phyloP scores from a whole-genome alignment of 495 filamentous ascomycete species.

The Penicillium riverlandense region DNA sequence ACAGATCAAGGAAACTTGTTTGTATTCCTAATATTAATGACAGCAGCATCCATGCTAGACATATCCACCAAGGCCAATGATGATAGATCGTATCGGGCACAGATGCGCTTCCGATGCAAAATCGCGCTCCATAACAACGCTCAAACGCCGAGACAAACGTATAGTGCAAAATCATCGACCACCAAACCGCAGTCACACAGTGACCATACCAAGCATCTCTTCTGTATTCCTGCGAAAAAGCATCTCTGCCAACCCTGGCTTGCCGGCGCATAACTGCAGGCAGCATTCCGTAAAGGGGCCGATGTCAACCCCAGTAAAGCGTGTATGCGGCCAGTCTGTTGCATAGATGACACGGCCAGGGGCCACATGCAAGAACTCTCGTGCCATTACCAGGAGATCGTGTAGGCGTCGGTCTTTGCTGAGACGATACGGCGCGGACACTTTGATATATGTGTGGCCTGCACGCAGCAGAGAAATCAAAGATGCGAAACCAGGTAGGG shows the following conservation, averaged over 20 bases:
- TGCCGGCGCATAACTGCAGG: conserved; percentile 31
- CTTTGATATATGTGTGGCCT: conserved; percentile 39
- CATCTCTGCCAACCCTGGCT: conserved; percentile 30
- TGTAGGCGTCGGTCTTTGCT: conserved; percentile 27
- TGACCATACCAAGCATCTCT: conserved; percentile 22
- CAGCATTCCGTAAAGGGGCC: conserved; percentile 35
- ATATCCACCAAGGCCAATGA: no score
- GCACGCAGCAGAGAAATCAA: conserved; percentile 31
- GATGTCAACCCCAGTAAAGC: conserved; percentile 38
- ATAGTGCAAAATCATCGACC: neutral
- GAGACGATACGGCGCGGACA: conserved; percentile 44
- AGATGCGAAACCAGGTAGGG: conserved; percentile 34
- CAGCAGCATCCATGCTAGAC: no score
- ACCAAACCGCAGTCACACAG: conserved; percentile 11
- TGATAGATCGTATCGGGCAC: no score
- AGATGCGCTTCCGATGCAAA: no score
- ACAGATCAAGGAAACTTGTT: neutral
- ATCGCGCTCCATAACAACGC: neutral
- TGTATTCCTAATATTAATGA: neutral
- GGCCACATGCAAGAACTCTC: conserved; percentile 28
- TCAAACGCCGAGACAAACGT: neutral
- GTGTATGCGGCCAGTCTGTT: conserved; percentile 49
- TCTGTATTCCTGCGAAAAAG: conserved; percentile 41
- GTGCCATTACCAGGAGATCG: conserved; percentile 32
- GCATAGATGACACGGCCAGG: conserved; percentile 38